phyloP scores from a whole-genome alignment of 352 stramenopile species.

The Phytopythium delawarense region DNA sequence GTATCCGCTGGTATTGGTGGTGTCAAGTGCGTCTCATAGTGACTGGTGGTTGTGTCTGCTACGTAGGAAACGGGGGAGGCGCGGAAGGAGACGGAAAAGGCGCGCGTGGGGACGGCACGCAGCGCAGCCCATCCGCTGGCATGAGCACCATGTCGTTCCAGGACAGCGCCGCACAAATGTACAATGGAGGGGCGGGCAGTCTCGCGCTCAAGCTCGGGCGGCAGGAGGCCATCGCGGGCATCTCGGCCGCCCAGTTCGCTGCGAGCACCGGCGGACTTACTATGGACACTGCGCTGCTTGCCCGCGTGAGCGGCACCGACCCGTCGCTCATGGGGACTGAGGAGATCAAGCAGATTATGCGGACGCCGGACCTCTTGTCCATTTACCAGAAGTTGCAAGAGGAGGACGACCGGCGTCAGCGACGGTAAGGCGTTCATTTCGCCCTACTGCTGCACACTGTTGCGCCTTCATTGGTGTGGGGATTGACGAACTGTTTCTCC shows the following conservation, averaged over 20 bases:
- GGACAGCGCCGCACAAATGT: conserved; percentile 22
- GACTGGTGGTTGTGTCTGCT: not conserved
- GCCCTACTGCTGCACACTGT: not conserved
- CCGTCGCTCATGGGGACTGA: conserved; percentile 73
- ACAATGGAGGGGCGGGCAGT: conserved; percentile 16
- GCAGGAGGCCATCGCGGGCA: conserved; percentile 33
- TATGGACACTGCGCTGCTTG: conserved; percentile 75
- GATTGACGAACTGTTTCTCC: not conserved
- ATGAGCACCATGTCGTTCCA: conserved; percentile 64
- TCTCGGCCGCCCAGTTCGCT: conserved; percentile 80
- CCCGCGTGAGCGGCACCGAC: conserved; percentile 76
- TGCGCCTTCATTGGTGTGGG: not conserved
- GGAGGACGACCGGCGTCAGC: conserved; percentile 76
- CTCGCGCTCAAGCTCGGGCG: conserved; percentile 20
- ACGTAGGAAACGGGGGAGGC: not conserved
- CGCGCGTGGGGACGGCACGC: conserved; percentile 4
- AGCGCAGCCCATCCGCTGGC: conserved; percentile 46
- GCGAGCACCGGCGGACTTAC: conserved; percentile 70
- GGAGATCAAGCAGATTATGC: conserved; percentile 89
- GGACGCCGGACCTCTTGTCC: conserved; percentile 69
- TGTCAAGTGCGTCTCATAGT: not conserved
- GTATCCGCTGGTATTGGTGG: too few relatives aligned
- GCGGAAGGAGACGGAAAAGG: conserved; percentile 4
- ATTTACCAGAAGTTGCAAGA: conserved; percentile 89
- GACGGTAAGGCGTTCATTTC: conserved; percentile 18